Conservation (phyloP, 805 yeast species). For the Candida cerambycidarum region DNA sequence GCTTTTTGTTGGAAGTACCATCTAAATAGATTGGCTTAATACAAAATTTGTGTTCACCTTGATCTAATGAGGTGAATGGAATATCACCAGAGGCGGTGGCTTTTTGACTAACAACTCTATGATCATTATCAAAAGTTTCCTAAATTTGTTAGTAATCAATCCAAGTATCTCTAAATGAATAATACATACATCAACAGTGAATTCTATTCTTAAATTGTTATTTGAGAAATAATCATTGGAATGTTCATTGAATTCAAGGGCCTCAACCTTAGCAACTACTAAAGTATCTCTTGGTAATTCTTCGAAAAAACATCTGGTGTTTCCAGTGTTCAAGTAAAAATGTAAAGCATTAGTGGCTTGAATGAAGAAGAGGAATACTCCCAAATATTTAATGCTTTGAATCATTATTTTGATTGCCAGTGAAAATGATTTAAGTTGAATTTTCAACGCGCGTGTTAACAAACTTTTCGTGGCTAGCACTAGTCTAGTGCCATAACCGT, state of each 20-base stretch:
- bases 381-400: conserved; percentile 6
- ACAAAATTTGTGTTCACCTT: conserved; percentile 86
- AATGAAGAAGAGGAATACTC: conserved; percentile 13
- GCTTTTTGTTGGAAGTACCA: conserved; percentile 53
- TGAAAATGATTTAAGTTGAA: not conserved
- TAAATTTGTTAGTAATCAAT: conserved; percentile 5
- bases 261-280: conserved; percentile 73
- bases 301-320: conserved; percentile 79
- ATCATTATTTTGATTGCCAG: not conserved
- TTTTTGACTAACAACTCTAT: conserved; percentile 70
- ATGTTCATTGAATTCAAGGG: conserved; percentile 55
- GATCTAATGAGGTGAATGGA: conserved; percentile 76
- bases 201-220: conserved; percentile 57
- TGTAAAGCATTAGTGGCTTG: conserved; percentile 53
- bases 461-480: not conserved
- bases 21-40: conserved; percentile 61
- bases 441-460: conserved; percentile 10
- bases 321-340: conserved; percentile 75
- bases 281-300: conserved; percentile 77
- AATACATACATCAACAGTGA: conserved; percentile 58
- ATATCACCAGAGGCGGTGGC: conserved; percentile 63
- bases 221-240: conserved; percentile 50
- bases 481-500: not conserved
- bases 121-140: conserved; percentile 74
- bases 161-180: too few relatives aligned